These are phyloP conservation scores for Sinapis alba DNA, from an alignment of 441 rosid species.

Conservation along the genomic window DNA sequence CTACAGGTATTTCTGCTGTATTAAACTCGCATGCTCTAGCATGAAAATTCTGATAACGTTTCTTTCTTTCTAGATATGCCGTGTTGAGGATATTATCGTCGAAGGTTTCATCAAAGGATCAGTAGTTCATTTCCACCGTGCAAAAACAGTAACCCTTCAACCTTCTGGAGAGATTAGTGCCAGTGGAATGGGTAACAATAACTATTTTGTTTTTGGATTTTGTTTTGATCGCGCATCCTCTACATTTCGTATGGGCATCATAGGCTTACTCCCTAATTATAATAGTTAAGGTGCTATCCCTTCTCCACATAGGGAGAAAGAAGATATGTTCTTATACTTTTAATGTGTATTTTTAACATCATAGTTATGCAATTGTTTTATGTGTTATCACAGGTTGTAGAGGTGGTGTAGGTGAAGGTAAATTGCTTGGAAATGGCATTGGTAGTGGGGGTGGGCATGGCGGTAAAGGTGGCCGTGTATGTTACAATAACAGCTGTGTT, in stretches of 20 bases:
- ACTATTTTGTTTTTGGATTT: slow-evolving; percentile 30
- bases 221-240: slow-evolving; percentile 24
- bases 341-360: slow-evolving; percentile 12
- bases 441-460: slow-evolving; percentile 99
- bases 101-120: slow-evolving; percentile 94
- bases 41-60: slow-evolving; percentile 32
- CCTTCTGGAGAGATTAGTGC: slow-evolving; percentile 87
- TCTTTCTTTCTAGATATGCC: slow-evolving; percentile 71
- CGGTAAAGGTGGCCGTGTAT: slow-evolving; percentile 90
- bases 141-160: slow-evolving; percentile 77
- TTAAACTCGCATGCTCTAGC: slow-evolving; percentile 26
- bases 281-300: slow-evolving; percentile 25
- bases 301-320: slow-evolving; percentile 26
- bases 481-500: slow-evolving; percentile 60
- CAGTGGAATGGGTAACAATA: slow-evolving; percentile 83
- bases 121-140: slow-evolving; percentile 95
- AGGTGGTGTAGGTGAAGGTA: slow-evolving; percentile 92
- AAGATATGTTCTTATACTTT: slow-evolving; percentile 9
- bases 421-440: slow-evolving; percentile 64
- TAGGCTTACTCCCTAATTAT: slow-evolving; percentile 19
- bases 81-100: slow-evolving; percentile 93
- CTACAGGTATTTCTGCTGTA: slow-evolving; percentile 77
- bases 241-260: slow-evolving; percentile 17
- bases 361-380: slow-evolving; percentile 8
- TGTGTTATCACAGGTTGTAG: slow-evolving; percentile 75